These are phyloP conservation scores for Fraxinus latifolia DNA, from an alignment of 305 asterid genomes.

Conservation along the genomic window DNA sequence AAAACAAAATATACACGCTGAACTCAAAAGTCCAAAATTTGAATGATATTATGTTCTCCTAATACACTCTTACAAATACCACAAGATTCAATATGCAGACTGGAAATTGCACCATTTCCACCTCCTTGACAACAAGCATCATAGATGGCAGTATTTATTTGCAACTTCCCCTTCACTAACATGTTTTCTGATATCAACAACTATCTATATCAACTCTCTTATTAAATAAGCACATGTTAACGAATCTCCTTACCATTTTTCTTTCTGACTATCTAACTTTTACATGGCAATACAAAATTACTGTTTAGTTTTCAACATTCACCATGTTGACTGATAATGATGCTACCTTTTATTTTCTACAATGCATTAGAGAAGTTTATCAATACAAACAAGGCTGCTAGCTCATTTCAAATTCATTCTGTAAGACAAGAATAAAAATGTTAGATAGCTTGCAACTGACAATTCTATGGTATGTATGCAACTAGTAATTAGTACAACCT, in stretches of 20 bases:
- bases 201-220: not conserved
- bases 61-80: not conserved
- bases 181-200: not conserved
- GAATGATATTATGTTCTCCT: not conserved
- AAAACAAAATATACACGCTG: not conserved
- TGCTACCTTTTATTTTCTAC: not conserved
- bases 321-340: not conserved
- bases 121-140: not conserved
- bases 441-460: not conserved
- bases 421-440: not conserved
- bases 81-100: not conserved
- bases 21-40: not conserved
- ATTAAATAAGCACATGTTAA: not conserved
- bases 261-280: not conserved
- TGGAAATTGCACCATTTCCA: not conserved
- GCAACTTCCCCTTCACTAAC: not conserved
- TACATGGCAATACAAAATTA: not conserved
- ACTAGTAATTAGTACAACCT: not conserved
- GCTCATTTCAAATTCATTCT: not conserved
- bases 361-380: not conserved
- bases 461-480: not conserved
- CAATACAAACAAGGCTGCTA: not conserved
- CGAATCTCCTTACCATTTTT: not conserved
- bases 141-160: not conserved
- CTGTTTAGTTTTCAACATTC: constrained; percentile 4